phyloP scores from a whole-genome alignment of 1,284 basidiomycete genomes.

The Trichosporon sp. region DNA sequence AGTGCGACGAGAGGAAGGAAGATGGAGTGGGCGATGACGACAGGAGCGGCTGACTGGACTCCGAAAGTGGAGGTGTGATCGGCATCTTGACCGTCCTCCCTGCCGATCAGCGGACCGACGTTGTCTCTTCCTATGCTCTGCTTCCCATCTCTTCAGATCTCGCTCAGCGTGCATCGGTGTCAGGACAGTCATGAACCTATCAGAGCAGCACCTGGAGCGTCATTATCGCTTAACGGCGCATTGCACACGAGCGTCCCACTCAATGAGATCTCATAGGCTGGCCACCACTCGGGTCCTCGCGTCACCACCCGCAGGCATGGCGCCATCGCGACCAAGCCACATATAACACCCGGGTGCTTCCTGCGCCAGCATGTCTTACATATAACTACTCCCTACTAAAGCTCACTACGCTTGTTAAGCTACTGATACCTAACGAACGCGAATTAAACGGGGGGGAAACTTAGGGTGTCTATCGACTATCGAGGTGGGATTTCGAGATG shows the following conservation, averaged over 20 bases:
- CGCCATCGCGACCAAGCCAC: neutral
- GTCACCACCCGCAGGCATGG: neutral
- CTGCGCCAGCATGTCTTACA: neutral
- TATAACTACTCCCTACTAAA: neutral
- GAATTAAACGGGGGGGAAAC: neutral
- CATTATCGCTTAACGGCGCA: neutral
- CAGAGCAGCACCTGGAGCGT: too few relatives aligned
- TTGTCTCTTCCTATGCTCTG: neutral
- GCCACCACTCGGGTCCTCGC: conserved; percentile 4
- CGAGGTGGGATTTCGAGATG: too few relatives aligned
- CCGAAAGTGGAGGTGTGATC: neutral
- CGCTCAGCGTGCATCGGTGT: too few relatives aligned
- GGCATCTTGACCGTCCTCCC: neutral
- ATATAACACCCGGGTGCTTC: neutral
- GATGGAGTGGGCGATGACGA: neutral
- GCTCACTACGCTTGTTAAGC: neutral
- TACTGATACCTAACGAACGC: neutral
- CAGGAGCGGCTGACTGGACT: neutral
- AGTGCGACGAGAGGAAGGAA: too few relatives aligned
- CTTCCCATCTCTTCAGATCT: too few relatives aligned
- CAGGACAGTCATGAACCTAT: too few relatives aligned
- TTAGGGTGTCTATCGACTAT: neutral
- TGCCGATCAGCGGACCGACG: neutral
- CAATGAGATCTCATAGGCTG: neutral
- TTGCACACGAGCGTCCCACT: neutral